These are phyloP conservation scores for Breviolum minutum DNA, from an alignment of 73 alveolate species.

Conservation along the genomic window DNA sequence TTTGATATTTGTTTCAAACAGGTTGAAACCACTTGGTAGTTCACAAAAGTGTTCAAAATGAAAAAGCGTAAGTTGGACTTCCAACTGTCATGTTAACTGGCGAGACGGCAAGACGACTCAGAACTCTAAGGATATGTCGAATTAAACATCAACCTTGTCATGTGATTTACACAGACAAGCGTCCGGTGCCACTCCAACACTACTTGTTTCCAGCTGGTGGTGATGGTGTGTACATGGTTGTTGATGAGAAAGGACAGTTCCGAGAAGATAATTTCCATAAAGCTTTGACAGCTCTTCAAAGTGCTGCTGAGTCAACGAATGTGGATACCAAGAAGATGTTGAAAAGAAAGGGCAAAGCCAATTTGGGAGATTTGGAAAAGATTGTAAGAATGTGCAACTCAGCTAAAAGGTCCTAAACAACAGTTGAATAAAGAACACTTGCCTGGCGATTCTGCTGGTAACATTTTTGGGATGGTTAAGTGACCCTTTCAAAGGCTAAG, in stretches of 20 bases:
- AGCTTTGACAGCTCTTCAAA: conserved; percentile 98
- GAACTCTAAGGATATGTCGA: conserved; percentile 23
- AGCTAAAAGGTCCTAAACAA: too few relatives aligned
- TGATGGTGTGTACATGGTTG: conserved; percentile 99
- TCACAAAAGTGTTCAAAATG: too few relatives aligned
- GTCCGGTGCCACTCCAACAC: conserved; percentile 99
- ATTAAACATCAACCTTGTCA: conserved; percentile 99
- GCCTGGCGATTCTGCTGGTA: too few relatives aligned
- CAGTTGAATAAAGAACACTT: too few relatives aligned
- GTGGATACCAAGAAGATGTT: conserved; percentile 20
- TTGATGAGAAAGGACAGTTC: conserved; percentile 99
- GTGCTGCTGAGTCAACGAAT: conserved; percentile 50
- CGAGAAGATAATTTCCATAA: conserved; percentile 99
- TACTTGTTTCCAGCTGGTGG: conserved; percentile 99
- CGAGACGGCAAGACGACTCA: not conserved
- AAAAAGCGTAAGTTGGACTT: not conserved
- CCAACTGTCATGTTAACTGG: too few relatives aligned
- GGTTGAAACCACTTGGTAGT: not conserved
- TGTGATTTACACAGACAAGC: conserved; percentile 99
- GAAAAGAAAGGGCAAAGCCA: conserved; percentile 57
- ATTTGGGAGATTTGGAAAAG: conserved; percentile 75
- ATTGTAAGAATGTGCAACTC: conserved; percentile 58
- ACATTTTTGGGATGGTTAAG: too few relatives aligned
- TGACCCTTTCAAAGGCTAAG: too few relatives aligned
- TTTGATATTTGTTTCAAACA: too few relatives aligned